Conservation (phyloP, 306 rosid genomes). For the Parietaria judaica region DNA sequence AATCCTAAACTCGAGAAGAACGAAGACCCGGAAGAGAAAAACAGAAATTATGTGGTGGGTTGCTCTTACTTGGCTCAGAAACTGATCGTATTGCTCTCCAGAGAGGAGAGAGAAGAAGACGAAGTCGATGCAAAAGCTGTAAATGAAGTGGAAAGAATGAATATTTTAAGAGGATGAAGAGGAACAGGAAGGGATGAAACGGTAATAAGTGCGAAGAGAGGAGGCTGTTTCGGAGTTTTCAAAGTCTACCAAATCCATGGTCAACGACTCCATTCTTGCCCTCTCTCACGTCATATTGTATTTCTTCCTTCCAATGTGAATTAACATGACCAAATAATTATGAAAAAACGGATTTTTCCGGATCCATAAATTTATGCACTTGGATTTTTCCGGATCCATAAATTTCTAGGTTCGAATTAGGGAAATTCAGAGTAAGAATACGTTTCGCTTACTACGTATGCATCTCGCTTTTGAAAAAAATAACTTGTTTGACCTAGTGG, state of each 20-base stretch:
- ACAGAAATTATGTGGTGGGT: slow-evolving; percentile 5
- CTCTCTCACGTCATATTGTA: slow-evolving; percentile 22
- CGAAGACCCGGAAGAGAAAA: slow-evolving; percentile 19
- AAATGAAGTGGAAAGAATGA: neutral
- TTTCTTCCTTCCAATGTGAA: slow-evolving; percentile 14
- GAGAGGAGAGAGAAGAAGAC: slow-evolving; percentile 18
- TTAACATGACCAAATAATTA: no score
- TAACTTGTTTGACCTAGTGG: no score
- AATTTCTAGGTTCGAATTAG: no score
- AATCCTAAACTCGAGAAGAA: slow-evolving; percentile 25
- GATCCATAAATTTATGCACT: no score
- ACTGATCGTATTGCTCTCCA: slow-evolving; percentile 39
- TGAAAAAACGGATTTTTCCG: no score
- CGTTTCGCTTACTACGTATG: no score
- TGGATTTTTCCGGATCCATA: no score
- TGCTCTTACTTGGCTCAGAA: slow-evolving; percentile 23
- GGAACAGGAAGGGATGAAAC: slow-evolving; percentile 29
- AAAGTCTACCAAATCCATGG: slow-evolving; percentile 49
- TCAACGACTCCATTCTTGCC: slow-evolving; percentile 46
- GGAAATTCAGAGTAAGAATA: no score
- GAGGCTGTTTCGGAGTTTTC: slow-evolving; percentile 64
- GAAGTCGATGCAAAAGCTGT: slow-evolving; percentile 18
- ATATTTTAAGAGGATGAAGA: slow-evolving; percentile 20
- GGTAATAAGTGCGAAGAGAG: slow-evolving; percentile 25
- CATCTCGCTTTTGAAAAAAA: no score